phyloP scores from a whole-genome alignment of 805 yeast genomes.

The Spathaspora arborariae region DNA sequence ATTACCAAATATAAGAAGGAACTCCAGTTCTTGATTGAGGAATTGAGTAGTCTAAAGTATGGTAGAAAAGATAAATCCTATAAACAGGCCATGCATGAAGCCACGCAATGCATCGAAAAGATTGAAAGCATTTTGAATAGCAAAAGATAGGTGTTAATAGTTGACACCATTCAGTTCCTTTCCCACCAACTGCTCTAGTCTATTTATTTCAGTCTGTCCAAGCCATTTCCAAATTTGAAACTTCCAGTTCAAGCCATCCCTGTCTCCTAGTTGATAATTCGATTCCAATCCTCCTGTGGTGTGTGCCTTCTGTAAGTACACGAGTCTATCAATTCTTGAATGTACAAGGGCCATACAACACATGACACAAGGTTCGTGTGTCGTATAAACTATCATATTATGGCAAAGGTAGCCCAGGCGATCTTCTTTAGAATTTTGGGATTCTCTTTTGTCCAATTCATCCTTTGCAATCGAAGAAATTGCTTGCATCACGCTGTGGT shows the following conservation, averaged over 20 bases:
- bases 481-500: constrained; percentile 75
- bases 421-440: constrained; percentile 7
- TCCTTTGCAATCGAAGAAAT: constrained; percentile 57
- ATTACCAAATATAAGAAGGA: background rate
- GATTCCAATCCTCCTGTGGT: constrained; percentile 51
- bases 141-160: background rate
- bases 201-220: constrained; percentile 27
- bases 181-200: background rate
- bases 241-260: constrained; percentile 77
- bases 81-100: constrained; percentile 1
- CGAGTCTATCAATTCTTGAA: constrained; percentile 70
- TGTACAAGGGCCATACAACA: constrained; percentile 95
- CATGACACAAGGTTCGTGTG: constrained; percentile 97
- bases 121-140: constrained; percentile 1
- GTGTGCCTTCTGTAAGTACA: constrained; percentile 50
- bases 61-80: background rate
- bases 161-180: background rate
- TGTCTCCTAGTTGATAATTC: constrained; percentile 70
- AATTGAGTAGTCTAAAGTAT: background rate
- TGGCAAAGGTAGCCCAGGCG: constrained; percentile 62
- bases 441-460: constrained; percentile 42
- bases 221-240: constrained; percentile 80
- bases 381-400: constrained; percentile 72
- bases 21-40: background rate
- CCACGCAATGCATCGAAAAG: constrained; percentile 3